These are phyloP conservation scores for Penicillium sp. DNA, from an alignment of 2,329 filamentous ascomycete genomes.

Conservation along the genomic window DNA sequence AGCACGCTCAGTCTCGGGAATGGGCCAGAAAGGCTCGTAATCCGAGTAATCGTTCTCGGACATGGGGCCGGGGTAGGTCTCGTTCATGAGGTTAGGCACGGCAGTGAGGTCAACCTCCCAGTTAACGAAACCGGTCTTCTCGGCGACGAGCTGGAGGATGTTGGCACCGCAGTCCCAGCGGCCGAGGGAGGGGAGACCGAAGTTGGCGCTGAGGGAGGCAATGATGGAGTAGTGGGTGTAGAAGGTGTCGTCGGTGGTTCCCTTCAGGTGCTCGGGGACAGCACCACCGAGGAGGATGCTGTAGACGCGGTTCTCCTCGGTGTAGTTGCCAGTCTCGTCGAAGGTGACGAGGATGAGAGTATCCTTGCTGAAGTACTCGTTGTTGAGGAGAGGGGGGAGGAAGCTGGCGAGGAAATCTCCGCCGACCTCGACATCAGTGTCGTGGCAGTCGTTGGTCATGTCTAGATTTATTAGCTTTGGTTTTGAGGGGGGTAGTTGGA, in stretches of 20 bases:
- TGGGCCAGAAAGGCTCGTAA: constrained; percentile 31
- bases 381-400: constrained; percentile 67
- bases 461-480: constrained; percentile 14
- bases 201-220: constrained; percentile 67
- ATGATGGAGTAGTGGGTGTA: constrained; percentile 74
- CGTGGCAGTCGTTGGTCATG: constrained; percentile 70
- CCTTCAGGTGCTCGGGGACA: constrained; percentile 62
- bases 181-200: constrained; percentile 67
- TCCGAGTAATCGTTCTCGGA: constrained; percentile 28
- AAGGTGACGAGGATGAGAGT: constrained; percentile 77
- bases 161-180: constrained; percentile 74
- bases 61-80: constrained; percentile 54
- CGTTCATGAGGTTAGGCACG: constrained; percentile 50
- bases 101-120: constrained; percentile 41
- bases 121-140: constrained; percentile 59
- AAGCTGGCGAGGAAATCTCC: constrained; percentile 69
- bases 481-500: not conserved
- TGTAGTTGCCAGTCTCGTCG: constrained; percentile 74
- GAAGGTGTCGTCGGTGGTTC: constrained; percentile 68
- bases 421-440: constrained; percentile 69
- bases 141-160: constrained; percentile 63
- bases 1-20: constrained; percentile 26
- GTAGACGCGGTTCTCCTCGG: constrained; percentile 67
- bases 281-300: constrained; percentile 73
- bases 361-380: constrained; percentile 72